These are phyloP conservation scores for Emiliania huxleyi DNA, from an alignment of 78 protist species.

Conservation along the genomic window DNA sequence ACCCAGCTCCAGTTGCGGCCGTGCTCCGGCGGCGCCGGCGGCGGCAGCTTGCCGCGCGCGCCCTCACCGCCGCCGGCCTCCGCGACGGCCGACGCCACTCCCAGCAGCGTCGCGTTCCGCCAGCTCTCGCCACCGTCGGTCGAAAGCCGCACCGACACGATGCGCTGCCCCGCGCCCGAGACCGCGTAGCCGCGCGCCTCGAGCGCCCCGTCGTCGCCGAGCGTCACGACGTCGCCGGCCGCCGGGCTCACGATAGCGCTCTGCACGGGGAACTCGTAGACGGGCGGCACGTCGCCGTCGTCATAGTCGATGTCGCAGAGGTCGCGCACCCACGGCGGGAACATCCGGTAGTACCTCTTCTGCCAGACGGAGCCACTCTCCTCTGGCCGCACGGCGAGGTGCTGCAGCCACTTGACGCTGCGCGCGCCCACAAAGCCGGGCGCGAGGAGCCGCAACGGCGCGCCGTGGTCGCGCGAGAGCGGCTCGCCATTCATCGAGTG, in stretches of 20 bases:
- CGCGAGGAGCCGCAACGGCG: conserved; percentile 43
- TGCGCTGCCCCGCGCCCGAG: conserved; percentile 38
- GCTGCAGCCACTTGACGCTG: conserved; percentile 38
- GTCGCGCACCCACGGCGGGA: conserved; percentile 18
- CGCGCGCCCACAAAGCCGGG: conserved; percentile 59
- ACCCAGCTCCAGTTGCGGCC: conserved; percentile 44
- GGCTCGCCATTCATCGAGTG: conserved; percentile 37
- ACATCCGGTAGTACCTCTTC: conserved; percentile 45
- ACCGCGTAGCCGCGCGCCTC: conserved; percentile 10
- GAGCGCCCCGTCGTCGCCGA: background rate
- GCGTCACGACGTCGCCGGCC: background rate
- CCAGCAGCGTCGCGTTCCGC: background rate
- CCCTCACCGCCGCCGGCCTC: too few species aligned
- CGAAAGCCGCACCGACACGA: conserved; percentile 36
- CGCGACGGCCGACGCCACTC: too few species aligned
- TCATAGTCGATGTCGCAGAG: background rate
- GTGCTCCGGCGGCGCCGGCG: background rate
- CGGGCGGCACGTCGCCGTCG: conserved; percentile 51
- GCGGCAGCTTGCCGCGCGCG: background rate
- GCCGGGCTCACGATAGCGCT: conserved; percentile 28
- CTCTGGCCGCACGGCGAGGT: background rate
- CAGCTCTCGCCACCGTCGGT: conserved; percentile 46
- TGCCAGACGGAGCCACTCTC: conserved; percentile 22
- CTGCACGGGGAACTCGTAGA: conserved; percentile 52
- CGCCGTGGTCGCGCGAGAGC: conserved; percentile 49